Percentiles rank a stretch among this genome's conserved stretches.
Evolutionary conservation across 257 asterid genomes (phyloP).

Genomic region (Anisodus acutangulus): DNA sequence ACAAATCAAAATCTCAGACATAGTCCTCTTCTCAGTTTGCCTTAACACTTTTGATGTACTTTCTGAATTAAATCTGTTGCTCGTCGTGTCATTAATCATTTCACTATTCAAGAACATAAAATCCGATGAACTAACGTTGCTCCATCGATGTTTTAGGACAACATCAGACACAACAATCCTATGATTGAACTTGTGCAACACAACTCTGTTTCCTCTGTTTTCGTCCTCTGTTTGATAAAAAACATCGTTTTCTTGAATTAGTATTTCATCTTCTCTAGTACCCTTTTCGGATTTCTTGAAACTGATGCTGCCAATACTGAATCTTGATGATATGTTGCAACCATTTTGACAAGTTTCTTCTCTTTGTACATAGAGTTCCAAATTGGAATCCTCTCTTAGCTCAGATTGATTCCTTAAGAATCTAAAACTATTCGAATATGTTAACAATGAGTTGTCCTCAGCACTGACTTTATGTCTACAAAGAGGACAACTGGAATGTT

Average conservation of each 20-base stretch:
- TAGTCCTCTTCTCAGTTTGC: slow-evolving; percentile 53
- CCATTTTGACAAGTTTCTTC: slow-evolving; percentile 43
- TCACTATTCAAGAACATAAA: slow-evolving; percentile 57
- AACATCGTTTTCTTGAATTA: slow-evolving; percentile 30
- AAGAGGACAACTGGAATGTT: slow-evolving; percentile 52
- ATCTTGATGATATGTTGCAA: slow-evolving; percentile 41
- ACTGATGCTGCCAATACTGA: slow-evolving; percentile 39
- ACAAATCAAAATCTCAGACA: slow-evolving; percentile 72
- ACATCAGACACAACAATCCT: slow-evolving; percentile 52
- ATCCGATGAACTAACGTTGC: slow-evolving; percentile 67
- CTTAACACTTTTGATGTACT: slow-evolving; percentile 32
- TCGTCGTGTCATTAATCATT: slow-evolving; percentile 51
- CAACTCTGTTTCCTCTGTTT: background rate
- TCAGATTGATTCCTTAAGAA: slow-evolving; percentile 40
- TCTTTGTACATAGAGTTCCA: slow-evolving; percentile 53
- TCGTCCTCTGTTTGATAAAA: slow-evolving; percentile 20
- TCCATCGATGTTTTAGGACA: slow-evolving; percentile 62
- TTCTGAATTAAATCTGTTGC: slow-evolving; percentile 40
- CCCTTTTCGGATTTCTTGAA: slow-evolving; percentile 29
- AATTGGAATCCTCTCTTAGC: slow-evolving; percentile 36
- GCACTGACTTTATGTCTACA: slow-evolving; percentile 42
- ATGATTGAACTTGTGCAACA: slow-evolving; percentile 53
- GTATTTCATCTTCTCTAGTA: slow-evolving; percentile 40
- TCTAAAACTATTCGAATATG: slow-evolving; percentile 41
- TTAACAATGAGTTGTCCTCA: slow-evolving; percentile 36